Base-by-base conservation (phyloP, 164 flowering plant genomes). In the Pachysandra terminalis region DNA sequence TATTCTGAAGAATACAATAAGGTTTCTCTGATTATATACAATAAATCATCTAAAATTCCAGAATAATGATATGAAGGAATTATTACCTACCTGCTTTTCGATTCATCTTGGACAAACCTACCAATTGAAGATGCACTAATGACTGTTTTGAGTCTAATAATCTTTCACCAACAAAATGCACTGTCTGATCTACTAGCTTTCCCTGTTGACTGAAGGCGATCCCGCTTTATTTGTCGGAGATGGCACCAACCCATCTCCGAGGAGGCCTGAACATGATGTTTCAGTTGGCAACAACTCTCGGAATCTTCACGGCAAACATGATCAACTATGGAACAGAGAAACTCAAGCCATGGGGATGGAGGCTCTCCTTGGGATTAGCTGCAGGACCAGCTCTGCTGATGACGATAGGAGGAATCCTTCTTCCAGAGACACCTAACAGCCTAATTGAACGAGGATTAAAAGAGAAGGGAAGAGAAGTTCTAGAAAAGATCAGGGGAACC, bases 261-360 rank as follows among this genome's bases (percentile, higher is more conserved):
- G 97, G 97, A 73, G 95, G 76, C 37, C 74, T 94, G 37, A 94
- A 94, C 80, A 91, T 91, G 90, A 83, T 94, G 96, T 94, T 94
- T 76, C 98, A 94, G 68, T 61, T 94, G 23, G 98, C 97, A 65
- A 94, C 98, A 13, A 91, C 97, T 0, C 77, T 87, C 0, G 98
- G 98, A 19, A 90, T 94, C 73, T 91, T 94, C 78, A 79, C 92
- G 7, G 98, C 98, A 45, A 94, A 94, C 85, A 91, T 94, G 98
- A 71, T 90, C 63, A 94, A 94, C 37, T 94, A 79, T 66, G 93
- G 95, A 40, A 91, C 97, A 5, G 76, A 77, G 40, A 90, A 89
- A 77, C 77, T 94, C 23, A 62, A 71, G 0, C 87, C 90, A 21
- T 91, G 93, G 95, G 97, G 98, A 35, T 94, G 98, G 98, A 84